Evolutionary conservation across 345 rosid genomes (phyloP).

Genomic region (Pistacia atlantica): DNA sequence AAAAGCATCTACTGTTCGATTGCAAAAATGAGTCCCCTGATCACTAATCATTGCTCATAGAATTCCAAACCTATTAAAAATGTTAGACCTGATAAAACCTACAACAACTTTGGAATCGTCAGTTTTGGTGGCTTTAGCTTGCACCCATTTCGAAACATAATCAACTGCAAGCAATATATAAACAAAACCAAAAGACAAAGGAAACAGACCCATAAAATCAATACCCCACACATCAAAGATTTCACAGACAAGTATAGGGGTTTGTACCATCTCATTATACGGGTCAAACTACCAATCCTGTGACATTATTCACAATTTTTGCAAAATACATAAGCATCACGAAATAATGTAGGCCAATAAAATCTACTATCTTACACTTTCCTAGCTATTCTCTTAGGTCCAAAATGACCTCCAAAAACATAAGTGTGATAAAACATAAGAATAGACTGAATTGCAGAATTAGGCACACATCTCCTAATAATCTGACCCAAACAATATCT

Average conservation of each 20-base stretch:
- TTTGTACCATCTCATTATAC: not conserved
- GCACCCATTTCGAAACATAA: not conserved
- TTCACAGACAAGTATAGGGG: not conserved
- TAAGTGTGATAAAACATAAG: not conserved
- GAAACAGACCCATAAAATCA: not conserved
- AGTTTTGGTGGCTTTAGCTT: no score
- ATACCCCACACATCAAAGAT: not conserved
- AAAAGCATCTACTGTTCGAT: no score
- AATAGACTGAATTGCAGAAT: no score
- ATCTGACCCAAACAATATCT: not conserved
- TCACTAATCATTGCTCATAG: no score
- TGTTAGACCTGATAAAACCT: no score
- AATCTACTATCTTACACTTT: not conserved
- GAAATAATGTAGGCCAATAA: not conserved
- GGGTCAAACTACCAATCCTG: not conserved
- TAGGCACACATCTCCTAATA: not conserved
- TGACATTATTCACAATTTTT: not conserved
- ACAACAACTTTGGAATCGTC: not conserved
- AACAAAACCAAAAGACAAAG: not conserved
- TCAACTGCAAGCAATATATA: not conserved
- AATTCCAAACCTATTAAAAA: no score
- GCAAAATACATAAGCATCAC: not conserved
- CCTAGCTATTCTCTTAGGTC: no score
- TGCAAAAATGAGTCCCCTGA: no score
- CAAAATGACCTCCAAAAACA: not conserved